A percentile compares a stretch with the other conserved stretches of the same genome.
Evolutionary conservation across 163 green algal species (phyloP).

Genomic region (Scenedesmus sp.): DNA sequence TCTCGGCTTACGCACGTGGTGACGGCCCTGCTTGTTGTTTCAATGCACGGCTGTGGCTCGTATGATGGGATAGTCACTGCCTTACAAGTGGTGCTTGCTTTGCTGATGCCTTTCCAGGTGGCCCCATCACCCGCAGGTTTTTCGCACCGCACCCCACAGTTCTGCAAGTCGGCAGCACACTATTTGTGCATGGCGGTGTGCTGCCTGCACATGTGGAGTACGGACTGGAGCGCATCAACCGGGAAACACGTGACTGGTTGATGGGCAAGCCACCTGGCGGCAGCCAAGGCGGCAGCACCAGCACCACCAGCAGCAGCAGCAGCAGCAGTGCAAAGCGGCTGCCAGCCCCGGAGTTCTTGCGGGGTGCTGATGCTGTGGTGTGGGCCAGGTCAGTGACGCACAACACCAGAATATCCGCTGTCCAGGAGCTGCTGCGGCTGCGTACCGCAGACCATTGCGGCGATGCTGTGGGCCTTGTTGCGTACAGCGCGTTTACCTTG

Average conservation of each 20-base stretch:
- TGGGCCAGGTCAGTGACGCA: conserved; percentile 75
- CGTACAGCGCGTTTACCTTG: no score
- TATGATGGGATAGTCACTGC: no score
- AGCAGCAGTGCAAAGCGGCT: conserved; percentile 14
- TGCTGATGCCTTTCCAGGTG: conserved; percentile 56
- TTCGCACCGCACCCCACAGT: conserved; percentile 85
- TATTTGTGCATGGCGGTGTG: conserved; percentile 98
- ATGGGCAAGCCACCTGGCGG: conserved; percentile 8
- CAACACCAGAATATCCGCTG: not conserved
- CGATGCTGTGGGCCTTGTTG: no score
- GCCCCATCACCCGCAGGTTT: conserved; percentile 83
- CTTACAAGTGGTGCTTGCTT: not conserved
- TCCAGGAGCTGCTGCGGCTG: not conserved
- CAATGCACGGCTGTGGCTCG: no score
- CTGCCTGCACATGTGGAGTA: conserved; percentile 90
- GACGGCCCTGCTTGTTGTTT: no score
- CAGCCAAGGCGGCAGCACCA: not conserved
- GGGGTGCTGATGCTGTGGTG: conserved; percentile 82
- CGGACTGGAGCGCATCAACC: conserved; percentile 90
- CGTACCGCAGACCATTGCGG: no score
- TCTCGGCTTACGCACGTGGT: no score
- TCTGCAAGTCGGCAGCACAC: conserved; percentile 88
- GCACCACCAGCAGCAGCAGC: conserved; percentile 28
- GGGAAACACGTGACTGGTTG: conserved; percentile 51
- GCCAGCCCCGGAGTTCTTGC: conserved; percentile 68